Conservation (phyloP, 2,329 filamentous ascomycete species). For the Hypoxylon sp. region DNA sequence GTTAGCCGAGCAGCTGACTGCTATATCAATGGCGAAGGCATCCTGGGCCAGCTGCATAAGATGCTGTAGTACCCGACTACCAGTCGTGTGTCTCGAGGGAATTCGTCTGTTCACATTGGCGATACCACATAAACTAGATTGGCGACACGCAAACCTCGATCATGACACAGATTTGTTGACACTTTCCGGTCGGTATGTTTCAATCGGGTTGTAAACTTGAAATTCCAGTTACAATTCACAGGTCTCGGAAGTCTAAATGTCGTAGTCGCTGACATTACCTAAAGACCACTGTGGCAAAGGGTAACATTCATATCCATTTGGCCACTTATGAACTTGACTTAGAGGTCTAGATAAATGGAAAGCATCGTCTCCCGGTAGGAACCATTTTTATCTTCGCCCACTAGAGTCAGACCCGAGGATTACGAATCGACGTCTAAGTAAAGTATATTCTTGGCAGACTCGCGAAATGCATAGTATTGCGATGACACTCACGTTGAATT, state of each 20-base stretch:
- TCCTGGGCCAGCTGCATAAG: conserved; percentile 25
- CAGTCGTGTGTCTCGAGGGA: conserved; percentile 30
- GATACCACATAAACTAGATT: conserved; percentile 23
- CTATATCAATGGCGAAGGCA: conserved; percentile 12
- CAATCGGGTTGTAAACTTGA: conserved; percentile 33
- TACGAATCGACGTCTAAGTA: conserved; percentile 1
- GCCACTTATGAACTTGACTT: conserved; percentile 3
- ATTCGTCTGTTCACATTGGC: conserved; percentile 32
- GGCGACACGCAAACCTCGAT: conserved; percentile 25
- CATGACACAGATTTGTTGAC: conserved; percentile 12
- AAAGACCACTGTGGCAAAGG: conserved; percentile 25
- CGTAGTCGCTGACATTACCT: conserved; percentile 7
- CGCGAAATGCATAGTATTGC: background rate
- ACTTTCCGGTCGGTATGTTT: conserved; percentile 27
- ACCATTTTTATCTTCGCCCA: background rate
- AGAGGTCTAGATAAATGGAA: background rate
- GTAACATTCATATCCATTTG: conserved; percentile 15
- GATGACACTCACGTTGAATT: background rate
- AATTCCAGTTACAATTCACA: conserved; percentile 29
- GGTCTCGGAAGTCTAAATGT: conserved; percentile 30
- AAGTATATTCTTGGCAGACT: conserved; percentile 1
- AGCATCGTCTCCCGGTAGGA: background rate
- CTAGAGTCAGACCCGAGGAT: background rate
- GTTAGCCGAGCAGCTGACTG: conserved; percentile 27
- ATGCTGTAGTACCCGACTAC: conserved; percentile 22